These are phyloP conservation scores for Saccharum hybrid DNA, from an alignment of 202 grass and related monocot genomes.

Conservation along the genomic window DNA sequence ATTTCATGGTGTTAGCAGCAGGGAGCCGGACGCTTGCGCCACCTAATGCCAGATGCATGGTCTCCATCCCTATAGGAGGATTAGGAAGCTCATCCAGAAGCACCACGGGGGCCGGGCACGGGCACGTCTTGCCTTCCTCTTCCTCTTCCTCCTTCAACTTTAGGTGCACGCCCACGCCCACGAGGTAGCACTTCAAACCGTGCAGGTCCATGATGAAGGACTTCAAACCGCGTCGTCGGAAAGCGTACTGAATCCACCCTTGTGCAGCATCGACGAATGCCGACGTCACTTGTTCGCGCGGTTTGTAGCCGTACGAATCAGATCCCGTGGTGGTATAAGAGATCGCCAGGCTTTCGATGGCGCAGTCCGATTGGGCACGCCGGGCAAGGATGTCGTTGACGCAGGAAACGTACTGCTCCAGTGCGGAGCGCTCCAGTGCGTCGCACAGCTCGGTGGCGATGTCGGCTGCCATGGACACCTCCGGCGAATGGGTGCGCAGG, in stretches of 20 bases:
- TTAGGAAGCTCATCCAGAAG: background rate
- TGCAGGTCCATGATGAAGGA: background rate
- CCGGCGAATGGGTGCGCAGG: background rate
- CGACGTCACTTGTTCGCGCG: background rate
- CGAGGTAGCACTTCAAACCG: no score
- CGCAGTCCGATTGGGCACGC: background rate
- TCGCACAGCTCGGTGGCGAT: no score
- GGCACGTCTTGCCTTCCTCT: no score
- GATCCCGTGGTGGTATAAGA: background rate
- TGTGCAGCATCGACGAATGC: background rate
- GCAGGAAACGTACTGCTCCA: background rate
- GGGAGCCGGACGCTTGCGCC: background rate
- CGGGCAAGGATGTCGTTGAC: background rate
- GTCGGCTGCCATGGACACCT: background rate
- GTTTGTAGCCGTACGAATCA: no score
- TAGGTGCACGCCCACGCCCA: no score
- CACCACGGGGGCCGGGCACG: background rate
- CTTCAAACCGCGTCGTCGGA: background rate
- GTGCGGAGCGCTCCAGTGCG: background rate
- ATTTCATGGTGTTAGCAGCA: background rate
- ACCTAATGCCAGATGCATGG: background rate
- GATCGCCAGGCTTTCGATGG: background rate
- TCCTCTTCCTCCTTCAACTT: no score
- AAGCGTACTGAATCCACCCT: conserved; percentile 2
- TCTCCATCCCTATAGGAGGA: background rate